Conservation (phyloP, 2,329 filamentous ascomycete genomes). For the Paracamarosporium sp. region DNA sequence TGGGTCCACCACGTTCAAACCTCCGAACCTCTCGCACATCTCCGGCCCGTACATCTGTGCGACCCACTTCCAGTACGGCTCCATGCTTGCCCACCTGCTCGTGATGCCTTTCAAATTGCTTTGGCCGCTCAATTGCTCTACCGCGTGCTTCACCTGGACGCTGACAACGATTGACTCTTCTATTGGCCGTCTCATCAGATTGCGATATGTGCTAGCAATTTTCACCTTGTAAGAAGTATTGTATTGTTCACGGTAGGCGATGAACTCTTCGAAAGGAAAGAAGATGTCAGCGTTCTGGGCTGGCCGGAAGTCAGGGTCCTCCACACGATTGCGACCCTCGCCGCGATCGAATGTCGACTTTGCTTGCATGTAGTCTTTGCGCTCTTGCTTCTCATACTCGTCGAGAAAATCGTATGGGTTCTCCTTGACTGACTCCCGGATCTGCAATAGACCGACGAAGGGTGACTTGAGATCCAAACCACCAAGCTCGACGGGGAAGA, state of each 20-base stretch:
- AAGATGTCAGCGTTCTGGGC: slow-evolving; percentile 23
- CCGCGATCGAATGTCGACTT: slow-evolving; percentile 38
- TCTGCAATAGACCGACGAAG: slow-evolving; percentile 56
- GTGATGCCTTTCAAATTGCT: slow-evolving; percentile 32
- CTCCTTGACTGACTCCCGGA: slow-evolving; percentile 39
- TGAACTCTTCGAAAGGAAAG: slow-evolving; percentile 36
- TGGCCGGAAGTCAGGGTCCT: slow-evolving; percentile 20
- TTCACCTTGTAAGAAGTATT: slow-evolving; percentile 12
- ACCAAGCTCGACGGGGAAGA: slow-evolving; percentile 59
- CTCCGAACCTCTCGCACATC: slow-evolving; percentile 42
- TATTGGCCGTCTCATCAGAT: slow-evolving; percentile 27
- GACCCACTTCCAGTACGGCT: slow-evolving; percentile 46
- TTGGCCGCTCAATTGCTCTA: slow-evolving; percentile 25
- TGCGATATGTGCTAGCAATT: slow-evolving; percentile 21
- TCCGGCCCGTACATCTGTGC: slow-evolving; percentile 45
- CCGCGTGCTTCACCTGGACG: slow-evolving; percentile 26
- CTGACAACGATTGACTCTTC: slow-evolving; percentile 28
- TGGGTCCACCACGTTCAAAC: slow-evolving; percentile 41
- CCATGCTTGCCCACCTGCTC: slow-evolving; percentile 32
- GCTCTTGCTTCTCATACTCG: slow-evolving; percentile 46
- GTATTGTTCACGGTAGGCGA: slow-evolving; percentile 27
- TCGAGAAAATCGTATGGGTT: slow-evolving; percentile 52
- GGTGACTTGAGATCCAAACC: slow-evolving; percentile 59
- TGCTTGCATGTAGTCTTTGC: slow-evolving; percentile 42
- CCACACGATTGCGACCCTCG: slow-evolving; percentile 9